Conservation (phyloP, 169 alveolate species). For the Plasmodium sp. region DNA sequence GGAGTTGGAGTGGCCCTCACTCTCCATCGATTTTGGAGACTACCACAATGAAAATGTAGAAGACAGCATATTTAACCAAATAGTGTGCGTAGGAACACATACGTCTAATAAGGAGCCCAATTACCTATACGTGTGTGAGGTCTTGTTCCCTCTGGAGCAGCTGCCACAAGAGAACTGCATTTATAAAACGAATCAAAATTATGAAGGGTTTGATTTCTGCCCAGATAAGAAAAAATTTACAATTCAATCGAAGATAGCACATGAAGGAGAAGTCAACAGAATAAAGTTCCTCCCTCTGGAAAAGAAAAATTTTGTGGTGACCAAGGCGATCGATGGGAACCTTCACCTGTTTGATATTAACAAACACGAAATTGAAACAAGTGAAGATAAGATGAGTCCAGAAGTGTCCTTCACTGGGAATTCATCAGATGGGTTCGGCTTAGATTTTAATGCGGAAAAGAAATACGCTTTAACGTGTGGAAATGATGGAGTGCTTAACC, state of each 20-base stretch:
- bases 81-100: constrained; percentile 68
- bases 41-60: constrained; percentile 15
- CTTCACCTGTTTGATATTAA: constrained; percentile 52
- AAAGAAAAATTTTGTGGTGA: constrained; percentile 32
- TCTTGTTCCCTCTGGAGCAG: constrained; percentile 27
- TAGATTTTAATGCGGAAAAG: constrained; percentile 9
- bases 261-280: constrained; percentile 64
- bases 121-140: constrained; percentile 55
- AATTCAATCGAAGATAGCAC: constrained; percentile 34
- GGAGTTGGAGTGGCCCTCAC: constrained; percentile 61
- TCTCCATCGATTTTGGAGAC: constrained; percentile 58
- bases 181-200: constrained; percentile 30
- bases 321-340: constrained; percentile 52
- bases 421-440: constrained; percentile 44
- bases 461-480: constrained; percentile 41
- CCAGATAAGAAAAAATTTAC: constrained; percentile 54
- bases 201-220: constrained; percentile 57
- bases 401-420: constrained; percentile 54
- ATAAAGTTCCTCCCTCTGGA: constrained; percentile 40
- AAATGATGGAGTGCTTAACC: constrained; percentile 36
- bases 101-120: constrained; percentile 65
- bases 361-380: constrained; percentile 43
- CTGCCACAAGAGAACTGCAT: constrained; percentile 53
- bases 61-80: constrained; percentile 35
- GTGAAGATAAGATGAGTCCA: constrained; percentile 50